These are phyloP conservation scores for Globisporangium parvum DNA, from an alignment of 352 stramenopile species.

Conservation along the genomic window DNA sequence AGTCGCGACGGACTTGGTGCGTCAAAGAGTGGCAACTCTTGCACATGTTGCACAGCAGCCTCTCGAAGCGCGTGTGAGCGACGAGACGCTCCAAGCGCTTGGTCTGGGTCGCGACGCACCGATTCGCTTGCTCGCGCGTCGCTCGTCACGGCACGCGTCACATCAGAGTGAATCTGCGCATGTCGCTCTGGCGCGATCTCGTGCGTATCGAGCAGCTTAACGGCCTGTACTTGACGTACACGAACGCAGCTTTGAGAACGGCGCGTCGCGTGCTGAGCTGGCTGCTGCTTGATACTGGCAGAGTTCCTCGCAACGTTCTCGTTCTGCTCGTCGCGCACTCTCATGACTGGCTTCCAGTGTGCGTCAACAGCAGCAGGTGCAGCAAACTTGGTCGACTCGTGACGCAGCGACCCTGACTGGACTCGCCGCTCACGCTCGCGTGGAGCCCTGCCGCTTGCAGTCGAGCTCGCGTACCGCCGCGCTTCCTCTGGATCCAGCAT, in stretches of 20 bases:
- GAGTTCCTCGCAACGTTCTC: constrained; percentile 2
- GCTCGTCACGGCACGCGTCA: no score
- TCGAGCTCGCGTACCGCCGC: constrained; percentile 17
- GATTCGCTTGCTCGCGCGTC: not conserved
- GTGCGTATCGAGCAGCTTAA: no score
- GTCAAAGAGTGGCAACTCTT: constrained; percentile 6
- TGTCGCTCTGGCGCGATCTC: no score
- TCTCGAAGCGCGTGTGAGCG: no score
- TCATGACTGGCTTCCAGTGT: no score
- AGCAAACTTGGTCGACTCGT: not conserved
- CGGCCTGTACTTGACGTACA: no score
- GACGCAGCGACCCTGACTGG: no score
- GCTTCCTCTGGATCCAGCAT: constrained; percentile 31
- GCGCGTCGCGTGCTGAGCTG: not conserved
- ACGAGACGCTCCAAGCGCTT: not conserved
- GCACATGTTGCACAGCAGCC: not conserved
- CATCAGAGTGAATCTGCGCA: no score
- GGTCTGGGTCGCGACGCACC: no score
- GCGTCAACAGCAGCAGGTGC: not conserved
- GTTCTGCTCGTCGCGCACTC: not conserved
- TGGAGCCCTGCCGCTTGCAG: not conserved
- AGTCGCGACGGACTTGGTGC: not conserved
- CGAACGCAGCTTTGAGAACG: no score
- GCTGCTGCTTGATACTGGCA: not conserved
- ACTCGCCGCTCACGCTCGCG: not conserved